phyloP scores from a whole-genome alignment of 2,329 filamentous ascomycete species.

The Karstenula rhodostoma region DNA sequence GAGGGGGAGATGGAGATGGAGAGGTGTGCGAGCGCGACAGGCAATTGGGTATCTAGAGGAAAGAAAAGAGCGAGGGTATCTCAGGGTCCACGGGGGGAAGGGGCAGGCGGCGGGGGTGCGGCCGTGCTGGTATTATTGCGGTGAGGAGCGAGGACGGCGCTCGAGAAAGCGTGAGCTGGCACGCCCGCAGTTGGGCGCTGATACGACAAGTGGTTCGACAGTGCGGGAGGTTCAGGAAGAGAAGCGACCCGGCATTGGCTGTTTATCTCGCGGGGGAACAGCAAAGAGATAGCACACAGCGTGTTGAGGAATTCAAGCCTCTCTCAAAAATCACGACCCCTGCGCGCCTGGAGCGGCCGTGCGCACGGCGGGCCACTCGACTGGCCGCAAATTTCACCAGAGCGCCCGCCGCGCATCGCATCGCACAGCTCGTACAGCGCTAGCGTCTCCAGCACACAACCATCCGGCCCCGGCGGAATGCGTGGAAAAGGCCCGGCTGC shows the following conservation, averaged over 20 bases:
- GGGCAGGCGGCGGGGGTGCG: slow-evolving; percentile 7
- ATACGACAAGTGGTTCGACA: slow-evolving; percentile 14
- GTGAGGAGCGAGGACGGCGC: slow-evolving; percentile 12
- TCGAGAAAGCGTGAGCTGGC: not conserved
- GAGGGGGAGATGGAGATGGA: slow-evolving; percentile 12
- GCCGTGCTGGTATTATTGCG: slow-evolving; percentile 12
- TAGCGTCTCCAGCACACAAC: slow-evolving; percentile 1
- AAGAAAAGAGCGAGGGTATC: slow-evolving; percentile 21
- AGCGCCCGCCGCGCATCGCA: not conserved
- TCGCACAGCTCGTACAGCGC: too few species aligned
- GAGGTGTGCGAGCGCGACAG: slow-evolving; percentile 18
- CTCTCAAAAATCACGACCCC: slow-evolving; percentile 42
- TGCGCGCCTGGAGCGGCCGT: slow-evolving; percentile 33
- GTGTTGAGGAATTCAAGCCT: slow-evolving; percentile 45
- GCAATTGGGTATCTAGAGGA: slow-evolving; percentile 21
- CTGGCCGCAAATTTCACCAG: slow-evolving; percentile 13
- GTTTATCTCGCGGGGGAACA: slow-evolving; percentile 39
- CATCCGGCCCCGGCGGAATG: not conserved
- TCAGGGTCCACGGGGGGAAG: slow-evolving; percentile 11
- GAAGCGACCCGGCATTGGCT: slow-evolving; percentile 41
- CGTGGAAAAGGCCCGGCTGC: slow-evolving; percentile 2
- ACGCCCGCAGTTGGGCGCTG: slow-evolving; percentile 16
- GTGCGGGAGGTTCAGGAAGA: slow-evolving; percentile 24
- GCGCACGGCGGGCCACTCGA: slow-evolving; percentile 20
- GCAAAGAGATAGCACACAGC: slow-evolving; percentile 24